phyloP scores from a whole-genome alignment of 257 asterid species.

The Voacanga thouarsii region DNA sequence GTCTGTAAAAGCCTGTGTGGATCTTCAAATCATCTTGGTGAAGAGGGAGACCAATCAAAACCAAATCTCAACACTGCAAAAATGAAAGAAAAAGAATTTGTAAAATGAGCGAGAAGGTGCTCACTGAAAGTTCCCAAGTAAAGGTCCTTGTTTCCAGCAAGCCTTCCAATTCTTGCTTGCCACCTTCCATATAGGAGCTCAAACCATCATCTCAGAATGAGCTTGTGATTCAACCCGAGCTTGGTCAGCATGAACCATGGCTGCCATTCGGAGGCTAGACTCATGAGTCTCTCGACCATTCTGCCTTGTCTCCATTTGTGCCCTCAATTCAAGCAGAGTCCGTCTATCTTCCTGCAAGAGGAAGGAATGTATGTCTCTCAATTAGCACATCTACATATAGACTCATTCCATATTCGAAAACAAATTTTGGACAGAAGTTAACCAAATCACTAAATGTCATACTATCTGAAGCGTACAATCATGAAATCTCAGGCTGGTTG shows the following conservation, averaged over 20 bases:
- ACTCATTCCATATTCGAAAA: background rate
- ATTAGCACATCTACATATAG: background rate
- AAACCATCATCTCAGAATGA: conserved; percentile 79
- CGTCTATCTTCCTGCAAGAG: conserved; percentile 82
- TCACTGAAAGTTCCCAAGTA: conserved; percentile 91
- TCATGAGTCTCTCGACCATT: conserved; percentile 64
- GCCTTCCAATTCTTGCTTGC: conserved; percentile 97
- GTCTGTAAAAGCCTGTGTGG: too few species aligned
- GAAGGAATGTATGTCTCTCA: conserved; percentile 4
- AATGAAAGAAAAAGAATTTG: too few species aligned
- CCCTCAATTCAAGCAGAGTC: conserved; percentile 49
- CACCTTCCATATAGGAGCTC: conserved; percentile 81
- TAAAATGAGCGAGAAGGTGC: conserved; percentile 3
- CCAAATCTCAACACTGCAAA: too few species aligned
- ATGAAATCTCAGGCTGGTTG: background rate
- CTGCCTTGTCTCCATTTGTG: conserved; percentile 66
- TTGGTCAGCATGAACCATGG: conserved; percentile 62
- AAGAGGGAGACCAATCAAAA: too few species aligned
- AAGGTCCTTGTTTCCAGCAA: conserved; percentile 91
- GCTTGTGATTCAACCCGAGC: conserved; percentile 75
- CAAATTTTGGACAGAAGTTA: background rate
- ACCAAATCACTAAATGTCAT: background rate
- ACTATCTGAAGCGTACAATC: background rate
- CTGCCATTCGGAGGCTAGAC: conserved; percentile 75
- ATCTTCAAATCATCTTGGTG: too few species aligned